Evolutionary conservation across 805 yeast genomes (phyloP), one percentile per base, ranked within the genome.

Genomic region (Lipomyces starkeyi): DNA sequence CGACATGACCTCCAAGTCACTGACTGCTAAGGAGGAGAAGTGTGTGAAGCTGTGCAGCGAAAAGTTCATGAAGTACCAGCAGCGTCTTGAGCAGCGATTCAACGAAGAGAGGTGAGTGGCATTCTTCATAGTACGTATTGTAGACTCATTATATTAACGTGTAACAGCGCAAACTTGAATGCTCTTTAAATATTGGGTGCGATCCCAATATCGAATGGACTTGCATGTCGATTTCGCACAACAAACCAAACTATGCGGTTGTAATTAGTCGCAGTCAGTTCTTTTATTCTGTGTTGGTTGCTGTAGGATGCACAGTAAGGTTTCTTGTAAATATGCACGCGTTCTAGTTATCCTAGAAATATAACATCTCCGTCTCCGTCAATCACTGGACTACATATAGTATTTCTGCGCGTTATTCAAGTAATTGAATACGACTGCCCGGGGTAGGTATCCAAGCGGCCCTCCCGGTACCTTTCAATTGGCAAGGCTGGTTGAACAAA

Each of bases 81-180:
- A 95, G 83, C 89, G 99, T 80, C 97, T 95, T 66, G 99, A 99
- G 58, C 94, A 91, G 82, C 89, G 98, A 83, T 95, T 95, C 94
- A 98, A 94, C 83, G 99, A 94, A 79, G 98, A 94, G 82, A 95
- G 95, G 85, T 83, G 78, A 43, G 49, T 43, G 17, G n/a, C 22
- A 27, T 54, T 22, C 2, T 54, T 20, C 20, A 6, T 20, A 27
- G n/a, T 17, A 14, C 25, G 17, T 25, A 9, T n/a, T 8, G 22
- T 52, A 13, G 29, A 54, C 17, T 54, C 20, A 20, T 14, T n/a
- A n/a, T 43, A n/a, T 43, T 43, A 43, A 43, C 22, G 9, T 8
- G 14, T 43, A n/a, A 43, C 22, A 58, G 60, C 52, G 60, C 60
- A 14, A 37, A 34, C 29, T 43, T 58, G 32, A 58, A 58, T 35